Evolutionary conservation across 495 filamentous ascomycete genomes (phyloP).

Genomic region (Lasiosphaeria miniovina): DNA sequence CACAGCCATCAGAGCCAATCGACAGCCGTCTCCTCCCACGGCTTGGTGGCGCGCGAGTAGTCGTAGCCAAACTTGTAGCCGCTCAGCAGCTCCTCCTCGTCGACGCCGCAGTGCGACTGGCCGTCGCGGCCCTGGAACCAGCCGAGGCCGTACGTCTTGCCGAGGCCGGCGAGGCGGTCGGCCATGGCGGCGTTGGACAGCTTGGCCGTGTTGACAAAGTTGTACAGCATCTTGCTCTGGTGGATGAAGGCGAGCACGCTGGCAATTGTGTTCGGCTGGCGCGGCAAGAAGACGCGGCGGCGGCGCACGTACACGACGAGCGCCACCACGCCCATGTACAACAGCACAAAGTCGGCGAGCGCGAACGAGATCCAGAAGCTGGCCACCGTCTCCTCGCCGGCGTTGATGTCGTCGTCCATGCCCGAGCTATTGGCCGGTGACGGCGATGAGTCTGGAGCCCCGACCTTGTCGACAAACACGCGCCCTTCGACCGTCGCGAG

Average conservation of each 20-base stretch:
- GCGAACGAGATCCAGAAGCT: constrained; percentile 59
- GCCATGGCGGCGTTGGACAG: constrained; percentile 56
- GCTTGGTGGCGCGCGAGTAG: constrained; percentile 39
- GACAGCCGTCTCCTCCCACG: constrained; percentile 38
- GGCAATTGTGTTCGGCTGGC: constrained; percentile 70
- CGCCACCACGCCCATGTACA: constrained; percentile 52
- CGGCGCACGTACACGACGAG: constrained; percentile 52
- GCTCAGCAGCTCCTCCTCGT: constrained; percentile 63
- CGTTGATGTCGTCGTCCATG: constrained; percentile 33
- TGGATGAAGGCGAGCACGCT: constrained; percentile 70
- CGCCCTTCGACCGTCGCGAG: constrained; percentile 57
- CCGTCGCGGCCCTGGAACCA: constrained; percentile 70
- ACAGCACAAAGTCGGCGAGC: constrained; percentile 57
- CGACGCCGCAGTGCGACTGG: constrained; percentile 64
- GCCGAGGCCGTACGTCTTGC: constrained; percentile 67
- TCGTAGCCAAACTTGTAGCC: constrained; percentile 59
- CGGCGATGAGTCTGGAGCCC: constrained; percentile 11
- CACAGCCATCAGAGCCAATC: constrained; percentile 25
- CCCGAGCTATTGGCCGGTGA: constrained; percentile 1
- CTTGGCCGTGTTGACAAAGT: constrained; percentile 65
- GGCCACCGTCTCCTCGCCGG: constrained; percentile 57
- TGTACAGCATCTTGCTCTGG: constrained; percentile 68
- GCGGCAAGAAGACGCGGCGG: constrained; percentile 62
- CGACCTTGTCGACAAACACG: constrained; percentile 41
- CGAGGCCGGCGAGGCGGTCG: constrained; percentile 45